These are phyloP conservation scores for Kwoniella mangroviensis DNA, from an alignment of 768 basidiomycete species.

Conservation along the genomic window DNA sequence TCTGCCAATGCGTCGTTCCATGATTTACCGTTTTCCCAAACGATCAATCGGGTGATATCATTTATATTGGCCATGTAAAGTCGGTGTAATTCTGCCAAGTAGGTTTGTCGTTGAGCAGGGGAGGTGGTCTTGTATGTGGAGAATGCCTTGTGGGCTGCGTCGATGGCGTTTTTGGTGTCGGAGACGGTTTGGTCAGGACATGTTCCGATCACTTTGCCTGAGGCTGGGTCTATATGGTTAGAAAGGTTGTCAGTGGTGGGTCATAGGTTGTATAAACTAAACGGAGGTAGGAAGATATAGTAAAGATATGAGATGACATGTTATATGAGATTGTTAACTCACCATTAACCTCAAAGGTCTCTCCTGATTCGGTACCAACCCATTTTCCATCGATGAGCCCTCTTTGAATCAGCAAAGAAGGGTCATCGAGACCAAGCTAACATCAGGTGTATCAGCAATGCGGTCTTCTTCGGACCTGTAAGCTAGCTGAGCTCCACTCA, in stretches of 20 bases:
- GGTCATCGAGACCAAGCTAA: slow-evolving; percentile 69
- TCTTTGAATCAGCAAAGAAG: slow-evolving; percentile 73
- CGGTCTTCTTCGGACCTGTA: too few relatives aligned
- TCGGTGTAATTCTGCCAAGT: slow-evolving; percentile 75
- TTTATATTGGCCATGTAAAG: slow-evolving; percentile 84
- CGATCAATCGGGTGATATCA: slow-evolving; percentile 84
- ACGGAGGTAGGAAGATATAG: not conserved
- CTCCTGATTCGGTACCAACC: slow-evolving; percentile 76
- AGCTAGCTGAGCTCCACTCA: slow-evolving; percentile 22
- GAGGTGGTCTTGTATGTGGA: slow-evolving; percentile 84
- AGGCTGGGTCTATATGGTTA: slow-evolving; percentile 76
- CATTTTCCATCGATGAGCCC: slow-evolving; percentile 84
- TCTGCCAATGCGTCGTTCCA: slow-evolving; percentile 85
- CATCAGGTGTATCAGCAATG: too few relatives aligned
- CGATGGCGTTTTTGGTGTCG: slow-evolving; percentile 83
- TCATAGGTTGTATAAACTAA: not conserved
- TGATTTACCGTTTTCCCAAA: slow-evolving; percentile 92
- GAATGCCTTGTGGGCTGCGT: slow-evolving; percentile 79
- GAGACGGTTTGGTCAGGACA: slow-evolving; percentile 86
- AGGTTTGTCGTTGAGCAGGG: slow-evolving; percentile 80
- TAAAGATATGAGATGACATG: not conserved
- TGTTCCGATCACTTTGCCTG: slow-evolving; percentile 76
- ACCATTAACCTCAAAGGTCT: slow-evolving; percentile 78
- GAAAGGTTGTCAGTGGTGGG: not conserved
- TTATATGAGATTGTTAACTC: slow-evolving; percentile 51